A percentile compares a stretch with the other conserved stretches of the same genome.
These are phyloP conservation scores for Lepraria neglecta DNA, from an alignment of 495 filamentous ascomycete genomes.

Conservation along the genomic window DNA sequence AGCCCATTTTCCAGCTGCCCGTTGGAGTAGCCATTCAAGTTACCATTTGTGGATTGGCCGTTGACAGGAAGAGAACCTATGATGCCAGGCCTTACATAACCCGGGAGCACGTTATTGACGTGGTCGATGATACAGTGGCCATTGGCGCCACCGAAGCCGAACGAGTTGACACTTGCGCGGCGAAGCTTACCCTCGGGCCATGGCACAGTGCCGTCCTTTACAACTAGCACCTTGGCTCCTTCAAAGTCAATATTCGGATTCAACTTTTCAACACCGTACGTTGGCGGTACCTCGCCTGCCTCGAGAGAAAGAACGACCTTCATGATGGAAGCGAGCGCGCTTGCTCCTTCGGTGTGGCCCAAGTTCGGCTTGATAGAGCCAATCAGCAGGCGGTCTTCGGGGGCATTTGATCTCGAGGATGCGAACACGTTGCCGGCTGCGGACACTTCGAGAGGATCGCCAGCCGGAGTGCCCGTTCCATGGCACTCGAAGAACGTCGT, in stretches of 20 bases:
- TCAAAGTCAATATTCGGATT: conserved; percentile 43
- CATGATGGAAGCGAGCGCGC: conserved; percentile 50
- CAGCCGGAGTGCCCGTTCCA: conserved; percentile 29
- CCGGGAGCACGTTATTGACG: conserved; percentile 8
- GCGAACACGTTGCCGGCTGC: not conserved
- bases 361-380: conserved; percentile 47
- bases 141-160: conserved; percentile 56
- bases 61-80: too few species aligned
- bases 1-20: too few species aligned
- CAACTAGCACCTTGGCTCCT: conserved; percentile 29
- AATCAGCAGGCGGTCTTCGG: conserved; percentile 28
- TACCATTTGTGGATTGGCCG: not conserved
- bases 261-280: conserved; percentile 42
- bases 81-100: not conserved
- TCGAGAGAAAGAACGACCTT: conserved; percentile 51
- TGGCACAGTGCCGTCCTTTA: conserved; percentile 17
- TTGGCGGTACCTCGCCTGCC: conserved; percentile 45
- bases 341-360: conserved; percentile 50
- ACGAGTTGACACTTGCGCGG: conserved; percentile 55
- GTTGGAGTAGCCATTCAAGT: not conserved
- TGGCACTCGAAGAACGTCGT: conserved; percentile 29
- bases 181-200: conserved; percentile 34
- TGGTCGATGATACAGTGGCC: conserved; percentile 48
- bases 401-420: not conserved
- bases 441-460: conserved; percentile 30